Conservation (phyloP, 805 yeast species). For the Spencermartinsiella europaea region DNA sequence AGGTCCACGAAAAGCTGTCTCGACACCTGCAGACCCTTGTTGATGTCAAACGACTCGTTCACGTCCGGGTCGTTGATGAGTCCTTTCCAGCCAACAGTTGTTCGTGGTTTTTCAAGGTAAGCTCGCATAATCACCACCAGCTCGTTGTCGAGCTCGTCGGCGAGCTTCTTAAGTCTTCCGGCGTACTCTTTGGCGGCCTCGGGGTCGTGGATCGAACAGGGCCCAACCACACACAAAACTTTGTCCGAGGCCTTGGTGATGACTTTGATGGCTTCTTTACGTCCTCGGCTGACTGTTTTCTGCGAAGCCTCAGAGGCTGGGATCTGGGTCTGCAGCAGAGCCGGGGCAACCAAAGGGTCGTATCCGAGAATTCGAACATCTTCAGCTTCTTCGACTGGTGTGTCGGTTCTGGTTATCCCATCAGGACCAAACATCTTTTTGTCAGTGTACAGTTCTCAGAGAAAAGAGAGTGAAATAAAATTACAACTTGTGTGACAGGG, state of each 20-base stretch:
- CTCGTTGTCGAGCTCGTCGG: conserved; percentile 69
- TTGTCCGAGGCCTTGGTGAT: conserved; percentile 76
- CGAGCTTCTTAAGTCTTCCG: conserved; percentile 53
- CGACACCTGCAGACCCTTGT: conserved; percentile 85
- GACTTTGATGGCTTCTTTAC: conserved; percentile 72
- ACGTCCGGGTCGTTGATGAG: conserved; percentile 95
- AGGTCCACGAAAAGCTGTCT: conserved; percentile 80
- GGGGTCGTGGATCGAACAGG: conserved; percentile 94
- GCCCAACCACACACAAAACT: conserved; percentile 84
- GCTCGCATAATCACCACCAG: conserved; percentile 93
- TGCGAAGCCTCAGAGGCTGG: conserved; percentile 55
- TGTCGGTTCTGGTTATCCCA: conserved; percentile 27
- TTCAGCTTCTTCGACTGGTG: conserved; percentile 64
- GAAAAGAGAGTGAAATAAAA: neutral
- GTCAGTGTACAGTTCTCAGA: neutral
- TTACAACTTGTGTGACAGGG: neutral
- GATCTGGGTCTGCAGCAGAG: conserved; percentile 77
- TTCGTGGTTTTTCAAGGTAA: conserved; percentile 95
- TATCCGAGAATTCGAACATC: conserved; percentile 62
- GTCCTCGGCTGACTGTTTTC: conserved; percentile 66
- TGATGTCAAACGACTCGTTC: conserved; percentile 86
- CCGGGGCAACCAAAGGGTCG: conserved; percentile 94
- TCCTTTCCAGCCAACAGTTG: conserved; percentile 99
- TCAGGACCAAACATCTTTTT: conserved; percentile 34
- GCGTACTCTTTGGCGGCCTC: conserved; percentile 88